Percentiles rank a stretch among this genome's conserved stretches.
phyloP scores from a whole-genome alignment of 2,329 filamentous ascomycete species.

The Trichoderma endophyticum region DNA sequence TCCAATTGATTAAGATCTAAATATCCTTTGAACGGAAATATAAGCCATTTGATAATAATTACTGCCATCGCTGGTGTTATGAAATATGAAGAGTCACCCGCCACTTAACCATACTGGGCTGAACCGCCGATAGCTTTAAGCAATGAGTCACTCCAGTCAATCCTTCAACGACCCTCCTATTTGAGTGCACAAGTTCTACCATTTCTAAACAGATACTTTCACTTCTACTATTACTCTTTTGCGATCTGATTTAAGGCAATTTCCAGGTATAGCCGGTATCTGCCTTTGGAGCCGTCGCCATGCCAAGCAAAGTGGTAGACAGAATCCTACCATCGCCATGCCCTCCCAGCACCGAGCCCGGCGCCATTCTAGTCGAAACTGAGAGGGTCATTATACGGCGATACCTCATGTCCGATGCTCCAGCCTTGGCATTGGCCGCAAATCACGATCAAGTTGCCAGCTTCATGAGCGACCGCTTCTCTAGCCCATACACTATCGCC shows the following conservation, averaged over 20 bases:
- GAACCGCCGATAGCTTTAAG: background rate
- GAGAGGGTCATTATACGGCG: constrained; percentile 41
- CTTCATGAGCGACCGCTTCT: constrained; percentile 45
- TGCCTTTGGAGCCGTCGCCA: background rate
- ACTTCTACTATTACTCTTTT: background rate
- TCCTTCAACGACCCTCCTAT: background rate
- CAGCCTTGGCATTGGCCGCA: constrained; percentile 32
- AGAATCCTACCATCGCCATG: constrained; percentile 15
- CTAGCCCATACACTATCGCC: constrained; percentile 43
- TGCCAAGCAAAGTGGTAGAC: background rate
- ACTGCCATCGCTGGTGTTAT: background rate
- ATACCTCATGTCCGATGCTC: constrained; percentile 38
- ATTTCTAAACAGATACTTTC: background rate
- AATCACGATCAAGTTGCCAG: constrained; percentile 38
- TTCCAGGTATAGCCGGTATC: background rate
- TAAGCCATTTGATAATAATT: background rate
- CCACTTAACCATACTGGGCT: background rate
- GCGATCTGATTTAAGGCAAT: background rate
- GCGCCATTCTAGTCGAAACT: constrained; percentile 32
- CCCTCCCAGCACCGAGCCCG: constrained; percentile 27
- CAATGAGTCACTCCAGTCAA: background rate
- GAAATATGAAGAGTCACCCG: background rate
- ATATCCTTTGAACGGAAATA: background rate
- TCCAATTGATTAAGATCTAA: background rate
- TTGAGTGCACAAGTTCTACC: background rate